Conservation (phyloP, 2,329 filamentous ascomycete genomes). For the Pseudogymnoascus sp. region DNA sequence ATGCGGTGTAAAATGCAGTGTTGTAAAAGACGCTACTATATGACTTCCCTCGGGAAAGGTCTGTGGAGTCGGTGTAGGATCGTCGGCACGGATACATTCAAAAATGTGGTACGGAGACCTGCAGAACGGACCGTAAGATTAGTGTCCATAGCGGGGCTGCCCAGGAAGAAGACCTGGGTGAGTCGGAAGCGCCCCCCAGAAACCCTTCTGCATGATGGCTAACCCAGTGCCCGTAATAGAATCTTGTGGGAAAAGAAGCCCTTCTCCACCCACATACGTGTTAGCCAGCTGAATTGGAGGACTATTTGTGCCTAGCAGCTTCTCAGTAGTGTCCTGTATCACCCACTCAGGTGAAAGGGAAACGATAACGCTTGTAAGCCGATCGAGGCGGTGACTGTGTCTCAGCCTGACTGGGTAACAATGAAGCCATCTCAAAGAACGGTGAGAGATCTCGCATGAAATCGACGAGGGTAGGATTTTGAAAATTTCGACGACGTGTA, state of each 20-base stretch:
- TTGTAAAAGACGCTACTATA: background rate
- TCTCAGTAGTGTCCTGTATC: background rate
- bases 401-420: constrained; percentile 6
- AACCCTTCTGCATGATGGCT: constrained; percentile 2
- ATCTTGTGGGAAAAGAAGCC: background rate
- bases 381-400: constrained; percentile 7
- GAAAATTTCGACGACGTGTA: constrained; percentile 2
- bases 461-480: background rate
- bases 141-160: constrained; percentile 3
- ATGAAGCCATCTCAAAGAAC: constrained; percentile 3
- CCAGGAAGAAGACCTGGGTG: background rate
- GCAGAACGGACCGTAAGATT: constrained; percentile 7
- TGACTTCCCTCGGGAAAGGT: constrained; percentile 1
- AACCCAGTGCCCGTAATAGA: constrained; percentile 2
- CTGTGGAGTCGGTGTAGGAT: constrained; percentile 4
- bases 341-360: background rate
- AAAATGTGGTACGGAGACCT: constrained; percentile 2
- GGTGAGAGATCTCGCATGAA: constrained; percentile 4
- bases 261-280: constrained; percentile 7
- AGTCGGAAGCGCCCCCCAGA: constrained; percentile 4
- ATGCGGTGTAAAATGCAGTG: background rate
- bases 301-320: background rate
- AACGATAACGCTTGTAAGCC: constrained; percentile 6
- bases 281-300: background rate
- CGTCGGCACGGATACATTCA: constrained; percentile 3